Conservation (phyloP, 345 rosid genomes). For the Sisymbrium irio region DNA sequence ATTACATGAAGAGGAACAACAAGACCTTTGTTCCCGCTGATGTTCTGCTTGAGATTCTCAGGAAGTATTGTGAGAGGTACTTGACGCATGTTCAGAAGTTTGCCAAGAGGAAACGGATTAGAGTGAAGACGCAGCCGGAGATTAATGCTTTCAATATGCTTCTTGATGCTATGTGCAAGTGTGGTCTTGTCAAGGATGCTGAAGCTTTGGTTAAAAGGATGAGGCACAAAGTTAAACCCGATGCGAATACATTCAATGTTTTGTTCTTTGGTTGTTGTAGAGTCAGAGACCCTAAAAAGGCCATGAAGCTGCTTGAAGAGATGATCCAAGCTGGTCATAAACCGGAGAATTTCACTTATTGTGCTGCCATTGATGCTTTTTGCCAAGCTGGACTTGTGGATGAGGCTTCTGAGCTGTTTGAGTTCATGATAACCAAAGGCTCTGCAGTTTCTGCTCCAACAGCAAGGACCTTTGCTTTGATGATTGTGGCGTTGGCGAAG, state of each 20-base stretch:
- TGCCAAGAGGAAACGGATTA: conserved; percentile 77
- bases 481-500: conserved; percentile 65
- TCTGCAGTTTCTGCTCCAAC: conserved; percentile 82
- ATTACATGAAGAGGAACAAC: conserved; percentile 70
- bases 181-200: conserved; percentile 70
- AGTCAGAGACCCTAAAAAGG: conserved; percentile 71
- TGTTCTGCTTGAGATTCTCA: conserved; percentile 54
- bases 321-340: conserved; percentile 76
- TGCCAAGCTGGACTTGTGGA: conserved; percentile 79
- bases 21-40: conserved; percentile 55
- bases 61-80: conserved; percentile 67
- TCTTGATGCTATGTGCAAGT: conserved; percentile 84
- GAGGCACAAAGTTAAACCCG: conserved; percentile 58
- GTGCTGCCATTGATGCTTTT: conserved; percentile 77
- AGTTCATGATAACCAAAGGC: conserved; percentile 83
- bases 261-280: conserved; percentile 94
- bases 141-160: conserved; percentile 79
- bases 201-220: conserved; percentile 54
- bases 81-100: conserved; percentile 84
- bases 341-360: conserved; percentile 79
- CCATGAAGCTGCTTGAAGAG: conserved; percentile 69
- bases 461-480: conserved; percentile 71
- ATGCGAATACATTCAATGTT: conserved; percentile 63
- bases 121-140: conserved; percentile 88
- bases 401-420: conserved; percentile 74